Evolutionary conservation across 2,329 filamentous ascomycete genomes (phyloP), one percentile per base, ranked within the genome.

Genomic region (Dactylellina leptospora): DNA sequence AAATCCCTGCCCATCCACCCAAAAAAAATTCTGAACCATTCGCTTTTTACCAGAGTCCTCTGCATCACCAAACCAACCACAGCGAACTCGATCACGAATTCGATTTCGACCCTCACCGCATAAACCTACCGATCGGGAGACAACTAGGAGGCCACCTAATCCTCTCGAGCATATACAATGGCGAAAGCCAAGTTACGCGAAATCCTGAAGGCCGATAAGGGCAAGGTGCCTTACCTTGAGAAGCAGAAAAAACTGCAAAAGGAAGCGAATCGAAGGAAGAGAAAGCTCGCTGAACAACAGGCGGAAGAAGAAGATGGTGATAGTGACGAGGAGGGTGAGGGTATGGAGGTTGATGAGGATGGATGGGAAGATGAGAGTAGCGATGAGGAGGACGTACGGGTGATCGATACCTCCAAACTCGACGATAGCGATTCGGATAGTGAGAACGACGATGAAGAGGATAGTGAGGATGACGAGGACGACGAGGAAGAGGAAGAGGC

Each of bases 151-250:
- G n/a, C n/a, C n/a, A n/a, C n/a, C n/a, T n/a, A n/a, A n/a, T n/a
- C n/a, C n/a, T n/a, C n/a, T n/a, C n/a, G n/a, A n/a, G n/a, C 45
- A 64, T 27, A 45, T 36, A 77, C 74, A 76, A 76, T 76, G 54
- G 74, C 44, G 50, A 81, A 81, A 77, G 76, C 79, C 64, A 85
- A 83, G 75, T 79, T 87, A 59, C 84, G 83, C 78, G 79, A 83
- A 78, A 85, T 85, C 8, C 79, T 87, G 13, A 82, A 82, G 48
- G 83, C 83, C 40, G 83, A 87, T 53, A 85, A 86, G 78, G 83
- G 84, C 45, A 78, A 80, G 11, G 84, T 87, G 70, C 84, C 83
- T 50, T 80, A 76, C 53, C 55, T 74, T n/a, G 74, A 77, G 23
- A 76, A 76, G 54, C 72, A 83, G 74, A 85, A 85, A 73, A 76